phyloP scores from a whole-genome alignment of 192 early-diverging fungal genomes.

The Dissophora globulifera region DNA sequence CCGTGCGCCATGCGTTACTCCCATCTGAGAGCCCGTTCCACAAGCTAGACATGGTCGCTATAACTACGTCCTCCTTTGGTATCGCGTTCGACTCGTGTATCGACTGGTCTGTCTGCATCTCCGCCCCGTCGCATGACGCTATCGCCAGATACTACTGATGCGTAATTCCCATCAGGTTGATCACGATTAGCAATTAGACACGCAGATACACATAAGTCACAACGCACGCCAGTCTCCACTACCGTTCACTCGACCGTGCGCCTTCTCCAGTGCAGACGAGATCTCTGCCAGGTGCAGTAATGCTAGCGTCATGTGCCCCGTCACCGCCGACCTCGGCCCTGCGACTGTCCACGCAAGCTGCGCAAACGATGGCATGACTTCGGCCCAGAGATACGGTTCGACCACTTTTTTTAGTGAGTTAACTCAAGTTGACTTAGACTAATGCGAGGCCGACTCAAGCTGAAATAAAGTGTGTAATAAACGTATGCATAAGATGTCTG shows the following conservation, averaged over 20 bases:
- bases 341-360: slow-evolving; percentile 16
- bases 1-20: slow-evolving; percentile 65
- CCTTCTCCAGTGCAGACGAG: slow-evolving; percentile 35
- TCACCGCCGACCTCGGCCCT: background rate
- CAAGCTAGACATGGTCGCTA: slow-evolving; percentile 26
- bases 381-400: no score
- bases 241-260: slow-evolving; percentile 57
- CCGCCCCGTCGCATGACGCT: slow-evolving; percentile 59
- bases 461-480: no score
- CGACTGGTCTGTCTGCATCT: slow-evolving; percentile 55
- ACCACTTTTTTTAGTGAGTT: no score
- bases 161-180: slow-evolving; percentile 77
- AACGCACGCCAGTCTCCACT: slow-evolving; percentile 52
- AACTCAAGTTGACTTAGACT: no score
- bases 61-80: slow-evolving; percentile 55
- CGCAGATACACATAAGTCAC: slow-evolving; percentile 66
- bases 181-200: slow-evolving; percentile 80
- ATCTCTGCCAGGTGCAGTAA: slow-evolving; percentile 12
- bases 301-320: slow-evolving; percentile 5
- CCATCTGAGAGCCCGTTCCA: slow-evolving; percentile 53
- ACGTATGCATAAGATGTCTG: no score
- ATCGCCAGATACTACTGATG: slow-evolving; percentile 70
- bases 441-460: no score
- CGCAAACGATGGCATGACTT: slow-evolving; percentile 26
- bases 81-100: slow-evolving; percentile 47